Base-by-base conservation (phyloP, 164 flowering plant genomes). In the Liquidambar formosana region DNA sequence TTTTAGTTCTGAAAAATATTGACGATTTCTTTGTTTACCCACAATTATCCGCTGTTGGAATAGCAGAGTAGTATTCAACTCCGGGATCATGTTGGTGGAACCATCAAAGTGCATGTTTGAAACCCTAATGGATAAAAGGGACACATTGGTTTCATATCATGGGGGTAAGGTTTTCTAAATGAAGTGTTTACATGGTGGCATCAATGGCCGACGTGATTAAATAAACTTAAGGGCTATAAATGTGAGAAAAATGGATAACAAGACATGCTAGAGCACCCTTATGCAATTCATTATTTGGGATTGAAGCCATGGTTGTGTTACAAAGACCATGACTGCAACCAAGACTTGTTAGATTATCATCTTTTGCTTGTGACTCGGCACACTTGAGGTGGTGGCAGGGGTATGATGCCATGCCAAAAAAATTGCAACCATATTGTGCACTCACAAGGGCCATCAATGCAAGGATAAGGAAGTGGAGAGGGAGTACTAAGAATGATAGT, bases 121-220 rank as follows among this genome's bases (percentile, higher is more conserved):
- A 13, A 72, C 63, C 18, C 38, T 91, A 43, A 86, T 88, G 89
- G 15, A 26, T 62, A 81, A 80, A 33, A 84, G 62, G 4, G 49
- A 41, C 16, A 33, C 49, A 14, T 5, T 89, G 27, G 63, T 5
- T 5, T 80, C 97, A 0, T 89, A 88, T 71, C 91, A 93, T 45
- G 97, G 92, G 0, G 98, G 98, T 0, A 93, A 26, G 97, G 97
- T 0, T 92, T 83, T 69, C 83, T 94, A 0, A 94, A 92, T 33
- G 96, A 92, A 60, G 77, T 82, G 2, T 90, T 94, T 58, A 80
- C 87, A 1, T 94, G 96, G 95, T 94, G 98, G 97, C 98, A 94
- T 41, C 63, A 95, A 38, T 77, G 74, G 71, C 92, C 93, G 0
- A 8, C 19, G 3, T 78, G 47, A 46, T 10, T 84, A 8, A 92